phyloP scores from a whole-genome alignment of 768 basidiomycete genomes.

The Leucocoprinus leucothites region DNA sequence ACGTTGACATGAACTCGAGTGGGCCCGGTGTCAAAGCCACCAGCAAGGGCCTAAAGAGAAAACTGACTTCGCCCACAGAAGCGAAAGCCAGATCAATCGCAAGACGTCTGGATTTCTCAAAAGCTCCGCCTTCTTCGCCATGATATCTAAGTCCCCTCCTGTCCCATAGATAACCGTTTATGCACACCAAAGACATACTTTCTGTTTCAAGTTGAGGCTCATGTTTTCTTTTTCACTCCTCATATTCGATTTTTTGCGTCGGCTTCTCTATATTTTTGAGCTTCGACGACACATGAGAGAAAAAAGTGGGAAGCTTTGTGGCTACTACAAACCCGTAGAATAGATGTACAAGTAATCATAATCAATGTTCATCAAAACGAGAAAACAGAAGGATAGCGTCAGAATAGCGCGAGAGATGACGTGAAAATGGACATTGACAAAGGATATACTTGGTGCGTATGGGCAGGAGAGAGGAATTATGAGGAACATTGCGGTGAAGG shows the following conservation, averaged over 20 bases:
- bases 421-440: neutral
- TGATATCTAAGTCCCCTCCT: neutral
- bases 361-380: slow-evolving; percentile 1
- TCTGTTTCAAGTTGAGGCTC: too few relatives aligned
- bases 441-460: slow-evolving; percentile 4
- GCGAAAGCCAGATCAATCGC: slow-evolving; percentile 56
- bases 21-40: slow-evolving; percentile 53
- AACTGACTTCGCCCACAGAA: slow-evolving; percentile 57
- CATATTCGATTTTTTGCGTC: neutral
- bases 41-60: slow-evolving; percentile 66
- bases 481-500: neutral
- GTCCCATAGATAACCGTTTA: too few relatives aligned
- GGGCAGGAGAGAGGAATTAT: neutral
- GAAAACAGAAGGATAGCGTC: neutral
- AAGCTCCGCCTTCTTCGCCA: slow-evolving; percentile 37
- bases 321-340: slow-evolving; percentile 10
- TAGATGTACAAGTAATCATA: slow-evolving; percentile 13
- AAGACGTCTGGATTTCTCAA: slow-evolving; percentile 70
- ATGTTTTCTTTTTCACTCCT: neutral
- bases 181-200: too few relatives aligned
- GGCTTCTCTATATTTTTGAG: too few relatives aligned
- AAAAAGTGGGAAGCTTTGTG: neutral
- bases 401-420: neutral
- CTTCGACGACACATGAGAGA: too few relatives aligned
- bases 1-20: slow-evolving; percentile 49